phyloP scores from a whole-genome alignment of 768 basidiomycete genomes.

The Chalciporus pseudorubinellus region DNA sequence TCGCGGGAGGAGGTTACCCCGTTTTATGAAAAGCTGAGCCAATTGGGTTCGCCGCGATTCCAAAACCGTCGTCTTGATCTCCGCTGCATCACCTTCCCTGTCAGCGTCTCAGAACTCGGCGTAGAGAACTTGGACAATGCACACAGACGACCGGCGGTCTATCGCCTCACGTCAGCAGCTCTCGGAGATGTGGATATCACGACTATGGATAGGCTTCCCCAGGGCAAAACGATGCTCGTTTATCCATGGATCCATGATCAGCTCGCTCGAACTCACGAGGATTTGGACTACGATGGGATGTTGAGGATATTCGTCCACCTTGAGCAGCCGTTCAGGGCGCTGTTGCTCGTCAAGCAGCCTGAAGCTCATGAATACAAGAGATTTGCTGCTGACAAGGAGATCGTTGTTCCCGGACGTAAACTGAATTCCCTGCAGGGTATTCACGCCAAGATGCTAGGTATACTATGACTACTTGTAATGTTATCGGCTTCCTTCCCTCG shows the following conservation, averaged over 20 bases:
- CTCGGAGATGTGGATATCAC: conserved; percentile 1
- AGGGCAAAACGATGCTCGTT: conserved; percentile 1
- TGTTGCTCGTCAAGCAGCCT: conserved; percentile 8
- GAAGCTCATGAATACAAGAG: conserved; percentile 17
- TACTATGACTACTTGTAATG: background rate
- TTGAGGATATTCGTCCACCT: conserved; percentile 3
- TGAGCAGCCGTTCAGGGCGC: conserved; percentile 7
- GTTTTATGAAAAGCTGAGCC: background rate
- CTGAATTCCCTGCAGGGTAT: conserved; percentile 3
- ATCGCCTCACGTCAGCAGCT: background rate
- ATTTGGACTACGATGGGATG: background rate
- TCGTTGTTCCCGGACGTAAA: background rate
- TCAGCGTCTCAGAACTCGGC: no score
- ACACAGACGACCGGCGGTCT: background rate
- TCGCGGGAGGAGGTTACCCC: background rate
- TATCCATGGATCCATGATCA: conserved; percentile 14
- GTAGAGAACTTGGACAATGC: background rate
- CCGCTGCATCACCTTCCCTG: background rate
- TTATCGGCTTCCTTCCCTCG: no score
- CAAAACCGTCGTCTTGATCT: background rate
- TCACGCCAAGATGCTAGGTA: background rate
- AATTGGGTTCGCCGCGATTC: background rate
- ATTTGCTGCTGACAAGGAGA: conserved; percentile 3
- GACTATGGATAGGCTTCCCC: background rate
- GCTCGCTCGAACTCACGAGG: background rate